Conservation (phyloP, 2,329 filamentous ascomycete species). For the Pyrenophora seminiperda region DNA sequence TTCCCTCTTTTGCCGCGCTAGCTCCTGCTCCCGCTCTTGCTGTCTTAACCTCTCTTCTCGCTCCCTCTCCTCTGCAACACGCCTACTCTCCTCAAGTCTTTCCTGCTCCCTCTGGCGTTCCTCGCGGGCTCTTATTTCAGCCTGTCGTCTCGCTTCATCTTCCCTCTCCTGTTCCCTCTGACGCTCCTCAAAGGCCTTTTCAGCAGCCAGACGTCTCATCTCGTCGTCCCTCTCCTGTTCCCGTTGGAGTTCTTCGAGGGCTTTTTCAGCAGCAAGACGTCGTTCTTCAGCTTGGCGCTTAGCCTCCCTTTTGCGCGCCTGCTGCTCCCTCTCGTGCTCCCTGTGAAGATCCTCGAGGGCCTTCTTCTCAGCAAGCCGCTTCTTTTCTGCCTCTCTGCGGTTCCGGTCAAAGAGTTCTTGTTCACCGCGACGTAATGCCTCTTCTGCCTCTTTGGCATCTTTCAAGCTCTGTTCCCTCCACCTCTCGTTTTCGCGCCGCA, state of each 20-base stretch:
- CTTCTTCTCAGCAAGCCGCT: conserved; percentile 4
- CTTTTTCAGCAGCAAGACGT: background rate
- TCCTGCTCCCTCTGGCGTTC: conserved; percentile 6
- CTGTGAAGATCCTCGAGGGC: background rate
- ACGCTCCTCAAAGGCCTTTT: conserved; percentile 7
- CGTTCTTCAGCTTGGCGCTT: background rate
- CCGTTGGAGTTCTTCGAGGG: background rate
- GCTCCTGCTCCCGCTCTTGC: too few relatives aligned
- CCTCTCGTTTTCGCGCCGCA: conserved; percentile 15
- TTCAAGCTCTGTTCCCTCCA: conserved; percentile 13
- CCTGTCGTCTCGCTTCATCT: conserved; percentile 1
- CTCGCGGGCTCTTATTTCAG: conserved; percentile 5
- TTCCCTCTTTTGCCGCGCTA: background rate
- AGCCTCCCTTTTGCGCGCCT: background rate
- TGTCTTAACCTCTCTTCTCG: too few relatives aligned
- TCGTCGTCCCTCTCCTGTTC: background rate
- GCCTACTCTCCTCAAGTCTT: background rate
- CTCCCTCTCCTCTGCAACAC: conserved; percentile 1
- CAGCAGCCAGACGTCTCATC: conserved; percentile 7
- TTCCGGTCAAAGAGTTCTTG: conserved; percentile 6
- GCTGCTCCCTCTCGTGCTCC: conserved; percentile 1
- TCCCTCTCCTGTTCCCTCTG: conserved; percentile 5
- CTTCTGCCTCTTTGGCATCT: conserved; percentile 13
- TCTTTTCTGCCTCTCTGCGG: conserved; percentile 6
- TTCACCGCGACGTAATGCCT: conserved; percentile 13